Evolutionary conservation across 257 asterid genomes (phyloP).

Genomic region (Nicotiana attenuata): DNA sequence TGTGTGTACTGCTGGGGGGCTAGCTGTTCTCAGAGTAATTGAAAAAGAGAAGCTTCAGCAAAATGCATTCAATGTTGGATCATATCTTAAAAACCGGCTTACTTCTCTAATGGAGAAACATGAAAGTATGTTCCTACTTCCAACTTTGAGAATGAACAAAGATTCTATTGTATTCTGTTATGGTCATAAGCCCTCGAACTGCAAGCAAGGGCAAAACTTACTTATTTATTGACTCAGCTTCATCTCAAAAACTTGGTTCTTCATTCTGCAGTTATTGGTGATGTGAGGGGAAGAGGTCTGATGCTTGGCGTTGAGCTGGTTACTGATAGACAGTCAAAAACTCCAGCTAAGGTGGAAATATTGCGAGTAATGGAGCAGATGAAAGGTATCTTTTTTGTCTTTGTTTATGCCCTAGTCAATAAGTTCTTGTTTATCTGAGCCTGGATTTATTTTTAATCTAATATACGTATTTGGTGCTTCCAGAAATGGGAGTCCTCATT

Average conservation of each 20-base stretch:
- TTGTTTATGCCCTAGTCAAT: no score
- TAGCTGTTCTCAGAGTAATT: slow-evolving; percentile 77
- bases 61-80: slow-evolving; percentile 64
- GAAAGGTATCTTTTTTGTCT: slow-evolving; percentile 44
- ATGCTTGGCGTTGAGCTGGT: slow-evolving; percentile 93
- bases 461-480: not conserved
- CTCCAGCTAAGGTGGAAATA: slow-evolving; percentile 78
- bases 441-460: no score
- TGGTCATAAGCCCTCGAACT: no score
- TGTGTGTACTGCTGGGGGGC: slow-evolving; percentile 86
- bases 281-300: slow-evolving; percentile 77
- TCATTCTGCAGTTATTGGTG: not conserved
- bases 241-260: no score
- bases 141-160: no score
- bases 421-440: not conserved
- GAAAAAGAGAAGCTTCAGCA: slow-evolving; percentile 84
- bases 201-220: no score
- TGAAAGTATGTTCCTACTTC: slow-evolving; percentile 29
- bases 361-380: slow-evolving; percentile 65
- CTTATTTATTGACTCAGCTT: no score
- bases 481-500: slow-evolving; percentile 79
- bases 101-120: slow-evolving; percentile 51
- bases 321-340: slow-evolving; percentile 54
- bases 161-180: no score
- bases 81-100: slow-evolving; percentile 71